phyloP scores from a whole-genome alignment of 2,329 filamentous ascomycete species.

The Venturiaceae sp. region DNA sequence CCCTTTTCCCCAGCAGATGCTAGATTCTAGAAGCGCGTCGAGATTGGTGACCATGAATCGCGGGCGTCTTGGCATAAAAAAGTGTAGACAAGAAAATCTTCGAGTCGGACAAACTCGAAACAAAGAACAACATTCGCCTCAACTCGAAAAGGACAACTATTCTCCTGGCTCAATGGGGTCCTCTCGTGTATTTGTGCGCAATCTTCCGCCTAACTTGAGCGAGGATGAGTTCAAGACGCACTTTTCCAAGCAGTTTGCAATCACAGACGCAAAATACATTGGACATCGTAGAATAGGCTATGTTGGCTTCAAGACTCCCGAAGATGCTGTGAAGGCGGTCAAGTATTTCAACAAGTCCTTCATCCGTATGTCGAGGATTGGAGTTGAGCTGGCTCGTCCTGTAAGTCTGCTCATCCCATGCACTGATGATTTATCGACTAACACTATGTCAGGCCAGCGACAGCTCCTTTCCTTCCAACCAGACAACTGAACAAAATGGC shows the following conservation, averaged over 20 bases:
- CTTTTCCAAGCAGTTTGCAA: constrained; percentile 65
- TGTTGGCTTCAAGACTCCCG: constrained; percentile 78
- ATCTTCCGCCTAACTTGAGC: constrained; percentile 74
- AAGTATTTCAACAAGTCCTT: constrained; percentile 95
- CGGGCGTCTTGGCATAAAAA: no score
- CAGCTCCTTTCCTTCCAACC: constrained; percentile 3
- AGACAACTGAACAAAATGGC: not conserved
- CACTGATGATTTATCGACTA: not conserved
- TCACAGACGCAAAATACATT: constrained; percentile 91
- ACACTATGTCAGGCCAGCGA: constrained; percentile 3
- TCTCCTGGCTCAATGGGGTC: constrained; percentile 26
- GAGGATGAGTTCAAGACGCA: constrained; percentile 83
- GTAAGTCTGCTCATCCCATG: constrained; percentile 38
- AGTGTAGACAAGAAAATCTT: not conserved
- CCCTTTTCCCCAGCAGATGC: no score
- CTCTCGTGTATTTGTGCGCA: constrained; percentile 63
- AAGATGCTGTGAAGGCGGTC: constrained; percentile 73
- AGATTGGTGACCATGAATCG: no score
- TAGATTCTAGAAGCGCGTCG: no score
- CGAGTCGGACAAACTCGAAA: not conserved
- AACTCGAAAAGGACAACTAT: not conserved
- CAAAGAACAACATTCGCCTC: not conserved
- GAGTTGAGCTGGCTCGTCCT: constrained; percentile 77
- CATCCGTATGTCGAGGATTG: constrained; percentile 91
- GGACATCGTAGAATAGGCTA: constrained; percentile 87